Conservation (phyloP, 2,329 filamentous ascomycete genomes). For the Trichoderma cornu-damae region DNA sequence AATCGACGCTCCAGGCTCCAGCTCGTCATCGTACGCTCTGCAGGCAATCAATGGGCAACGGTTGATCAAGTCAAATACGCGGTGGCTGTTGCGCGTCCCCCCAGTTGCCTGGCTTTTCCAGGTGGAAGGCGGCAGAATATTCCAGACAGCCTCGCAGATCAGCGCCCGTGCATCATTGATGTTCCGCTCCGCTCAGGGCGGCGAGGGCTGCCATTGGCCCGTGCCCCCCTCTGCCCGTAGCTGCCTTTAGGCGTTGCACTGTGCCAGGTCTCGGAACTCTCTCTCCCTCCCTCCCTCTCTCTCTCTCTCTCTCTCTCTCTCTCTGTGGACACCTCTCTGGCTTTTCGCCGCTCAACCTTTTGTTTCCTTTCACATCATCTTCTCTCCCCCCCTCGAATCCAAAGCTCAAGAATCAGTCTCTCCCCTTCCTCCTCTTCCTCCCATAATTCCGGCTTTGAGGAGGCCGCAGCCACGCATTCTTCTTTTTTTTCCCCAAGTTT, state of each 20-base stretch:
- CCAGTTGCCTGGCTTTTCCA: constrained; percentile 20
- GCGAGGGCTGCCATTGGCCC: constrained; percentile 34
- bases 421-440: background rate
- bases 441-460: constrained; percentile 1
- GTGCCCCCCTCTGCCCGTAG: constrained; percentile 23
- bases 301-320: too few species aligned
- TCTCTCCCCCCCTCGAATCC: background rate
- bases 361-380: constrained; percentile 15
- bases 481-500: constrained; percentile 13
- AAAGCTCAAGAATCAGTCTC: constrained; percentile 1
- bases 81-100: constrained; percentile 22
- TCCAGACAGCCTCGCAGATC: constrained; percentile 23
- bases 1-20: constrained; percentile 1
- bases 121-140: constrained; percentile 32
- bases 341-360: constrained; percentile 23
- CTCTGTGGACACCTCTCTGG: constrained; percentile 22
- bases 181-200: constrained; percentile 32
- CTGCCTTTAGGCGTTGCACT: constrained; percentile 7
- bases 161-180: constrained; percentile 31
- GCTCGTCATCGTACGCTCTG: constrained; percentile 12
- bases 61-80: background rate
- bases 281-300: too few species aligned
- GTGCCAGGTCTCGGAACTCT: constrained; percentile 10
- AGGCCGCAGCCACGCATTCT: background rate
- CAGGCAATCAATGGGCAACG: background rate